phyloP scores from a whole-genome alignment of 306 rosid species.

The Vigna hirtella region DNA sequence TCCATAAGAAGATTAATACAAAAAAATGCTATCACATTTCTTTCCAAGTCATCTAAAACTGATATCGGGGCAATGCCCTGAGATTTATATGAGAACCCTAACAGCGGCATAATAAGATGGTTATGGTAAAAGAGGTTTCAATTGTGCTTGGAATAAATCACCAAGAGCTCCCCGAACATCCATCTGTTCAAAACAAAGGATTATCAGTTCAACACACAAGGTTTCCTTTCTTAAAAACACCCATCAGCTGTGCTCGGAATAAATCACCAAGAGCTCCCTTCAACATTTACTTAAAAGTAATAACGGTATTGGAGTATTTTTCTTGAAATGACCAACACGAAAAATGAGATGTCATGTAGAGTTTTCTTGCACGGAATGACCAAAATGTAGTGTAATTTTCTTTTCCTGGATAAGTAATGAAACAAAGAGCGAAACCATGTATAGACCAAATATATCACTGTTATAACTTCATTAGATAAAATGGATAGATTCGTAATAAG shows the following conservation, averaged over 20 bases:
- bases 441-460: not conserved
- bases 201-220: conserved; percentile 28
- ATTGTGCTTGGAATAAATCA: conserved; percentile 85
- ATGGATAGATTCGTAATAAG: not conserved
- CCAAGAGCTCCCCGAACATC: conserved; percentile 97
- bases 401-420: not conserved
- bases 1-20: conserved; percentile 36
- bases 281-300: not conserved
- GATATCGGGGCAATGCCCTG: conserved; percentile 35
- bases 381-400: not conserved
- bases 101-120: conserved; percentile 27
- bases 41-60: conserved; percentile 40
- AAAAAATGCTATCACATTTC: conserved; percentile 41
- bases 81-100: conserved; percentile 33
- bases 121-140: conserved; percentile 90
- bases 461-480: not conserved
- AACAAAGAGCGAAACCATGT: not conserved
- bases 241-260: not conserved
- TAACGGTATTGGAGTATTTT: not conserved
- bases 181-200: conserved; percentile 70
- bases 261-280: not conserved
- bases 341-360: not conserved
- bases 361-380: too few species aligned
- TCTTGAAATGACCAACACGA: not conserved
- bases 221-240: not conserved